Evolutionary conservation across 495 filamentous ascomycete species (phyloP).

Genomic region (Talaromyces trachyspermus): DNA sequence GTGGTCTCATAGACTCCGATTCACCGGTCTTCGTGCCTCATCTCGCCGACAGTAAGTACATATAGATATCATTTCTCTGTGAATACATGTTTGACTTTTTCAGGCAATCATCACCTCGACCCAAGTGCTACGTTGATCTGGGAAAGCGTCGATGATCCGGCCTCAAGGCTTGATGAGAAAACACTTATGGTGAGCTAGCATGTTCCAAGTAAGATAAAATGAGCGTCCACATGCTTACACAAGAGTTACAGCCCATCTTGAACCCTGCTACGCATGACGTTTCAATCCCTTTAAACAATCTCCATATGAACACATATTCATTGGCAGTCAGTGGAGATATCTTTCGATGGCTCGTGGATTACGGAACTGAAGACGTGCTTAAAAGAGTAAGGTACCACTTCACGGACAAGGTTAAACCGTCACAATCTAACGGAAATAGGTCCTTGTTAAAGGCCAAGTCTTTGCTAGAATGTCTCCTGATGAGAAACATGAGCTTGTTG

Average conservation of each 20-base stretch:
- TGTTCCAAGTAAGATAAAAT: not conserved
- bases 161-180: slow-evolving; percentile 64
- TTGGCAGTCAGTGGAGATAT: slow-evolving; percentile 87
- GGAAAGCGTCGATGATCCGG: slow-evolving; percentile 85
- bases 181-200: slow-evolving; percentile 55
- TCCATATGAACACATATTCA: slow-evolving; percentile 73
- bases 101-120: slow-evolving; percentile 51
- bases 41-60: slow-evolving; percentile 59
- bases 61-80: not conserved
- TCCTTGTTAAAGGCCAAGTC: slow-evolving; percentile 86
- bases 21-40: slow-evolving; percentile 90
- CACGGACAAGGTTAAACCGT: slow-evolving; percentile 1
- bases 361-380: slow-evolving; percentile 67
- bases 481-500: slow-evolving; percentile 96
- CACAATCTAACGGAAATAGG: slow-evolving; percentile 33
- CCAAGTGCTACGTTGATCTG: slow-evolving; percentile 66
- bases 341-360: slow-evolving; percentile 95
- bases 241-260: slow-evolving; percentile 54
- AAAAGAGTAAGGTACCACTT: slow-evolving; percentile 46
- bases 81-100: slow-evolving; percentile 8
- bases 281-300: slow-evolving; percentile 76
- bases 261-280: slow-evolving; percentile 62
- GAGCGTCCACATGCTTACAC: slow-evolving; percentile 15
- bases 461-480: slow-evolving; percentile 99
- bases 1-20: slow-evolving; percentile 67